Evolutionary conservation across 495 filamentous ascomycete species (phyloP), one percentile per base, ranked within the genome.

Genomic region (Lasiosphaeria ovina): DNA sequence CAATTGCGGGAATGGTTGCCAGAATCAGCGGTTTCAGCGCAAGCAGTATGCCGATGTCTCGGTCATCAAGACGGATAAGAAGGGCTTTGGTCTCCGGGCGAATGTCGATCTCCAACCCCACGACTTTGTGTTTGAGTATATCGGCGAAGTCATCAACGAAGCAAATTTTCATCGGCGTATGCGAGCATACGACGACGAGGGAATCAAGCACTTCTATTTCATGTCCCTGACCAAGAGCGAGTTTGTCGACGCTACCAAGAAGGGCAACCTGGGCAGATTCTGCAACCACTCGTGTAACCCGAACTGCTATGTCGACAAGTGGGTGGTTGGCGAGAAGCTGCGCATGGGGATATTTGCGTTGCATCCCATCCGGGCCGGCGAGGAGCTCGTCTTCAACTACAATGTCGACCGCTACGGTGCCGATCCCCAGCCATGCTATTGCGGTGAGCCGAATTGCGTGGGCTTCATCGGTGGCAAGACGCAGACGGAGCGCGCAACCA

Each of bases 331-430:
- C n/a, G 90, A 95, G 68, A 97, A 97, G 77, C 76, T 97, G 71
- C 93, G 94, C 68, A 98, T 99, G 94, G 94, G 94, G 61, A 98
- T 99, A 63, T 99, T 99, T 77, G 91, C 94, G 66, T 84, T 89
- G 77, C 91, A 92, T 61, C 80, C 83, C 67, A 89, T 99, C 66
- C 84, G 87, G 65, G 85, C 89, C 2, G 95, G 94, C 45, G 94
- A 99, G 73, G 94, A 99, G 72, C 80, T 99, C 36, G 92, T 96
- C n/a, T 99, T 99, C 80, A 97, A 99, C 78, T 99, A 99, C 82
- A 99, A 99, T 64, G 94, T 99, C 56, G 94, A 99, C 71, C 87
- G 94, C 60, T 99, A 99, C 68, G 94, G 94, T 59, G 93, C 94
- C 36, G 91, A 98, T 66, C 93, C 94, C 53, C 93, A 97, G 74